These are phyloP conservation scores for Porogramme epimiltina DNA, from an alignment of 1,284 basidiomycete species.

Conservation along the genomic window DNA sequence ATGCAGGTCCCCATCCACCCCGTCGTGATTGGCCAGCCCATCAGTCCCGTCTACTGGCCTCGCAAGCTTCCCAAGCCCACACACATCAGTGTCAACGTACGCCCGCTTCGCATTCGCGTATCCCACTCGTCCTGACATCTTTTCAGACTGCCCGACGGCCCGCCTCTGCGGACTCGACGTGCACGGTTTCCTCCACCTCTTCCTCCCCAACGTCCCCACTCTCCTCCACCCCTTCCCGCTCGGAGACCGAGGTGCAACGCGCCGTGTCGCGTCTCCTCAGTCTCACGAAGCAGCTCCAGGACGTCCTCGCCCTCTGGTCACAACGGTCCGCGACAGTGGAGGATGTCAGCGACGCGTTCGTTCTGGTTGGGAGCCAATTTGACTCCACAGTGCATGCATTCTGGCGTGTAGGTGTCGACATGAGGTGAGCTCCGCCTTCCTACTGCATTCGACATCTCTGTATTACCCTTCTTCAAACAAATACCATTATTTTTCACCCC, in stretches of 20 bases:
- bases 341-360: conserved; percentile 91
- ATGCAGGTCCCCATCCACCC: conserved; percentile 22
- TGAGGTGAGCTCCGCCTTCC: conserved; percentile 57
- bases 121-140: no score
- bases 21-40: conserved; percentile 25
- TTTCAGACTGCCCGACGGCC: conserved; percentile 19
- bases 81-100: conserved; percentile 19
- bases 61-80: conserved; percentile 20
- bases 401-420: conserved; percentile 74
- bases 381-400: conserved; percentile 86
- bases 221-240: conserved; percentile 13
- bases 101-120: no score
- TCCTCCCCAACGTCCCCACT: conserved; percentile 12
- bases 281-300: conserved; percentile 86
- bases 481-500: not conserved
- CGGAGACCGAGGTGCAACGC: conserved; percentile 48
- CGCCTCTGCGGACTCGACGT: conserved; percentile 20
- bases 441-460: conserved; percentile 1
- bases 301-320: conserved; percentile 80
- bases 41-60: conserved; percentile 20
- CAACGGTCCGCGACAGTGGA: conserved; percentile 65
- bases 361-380: conserved; percentile 92
- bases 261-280: conserved; percentile 86
- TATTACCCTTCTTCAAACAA: conserved; percentile 3
- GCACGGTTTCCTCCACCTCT: conserved; percentile 19